phyloP scores from a whole-genome alignment of 176 grass and related monocot genomes.

The Zea luxurians region DNA sequence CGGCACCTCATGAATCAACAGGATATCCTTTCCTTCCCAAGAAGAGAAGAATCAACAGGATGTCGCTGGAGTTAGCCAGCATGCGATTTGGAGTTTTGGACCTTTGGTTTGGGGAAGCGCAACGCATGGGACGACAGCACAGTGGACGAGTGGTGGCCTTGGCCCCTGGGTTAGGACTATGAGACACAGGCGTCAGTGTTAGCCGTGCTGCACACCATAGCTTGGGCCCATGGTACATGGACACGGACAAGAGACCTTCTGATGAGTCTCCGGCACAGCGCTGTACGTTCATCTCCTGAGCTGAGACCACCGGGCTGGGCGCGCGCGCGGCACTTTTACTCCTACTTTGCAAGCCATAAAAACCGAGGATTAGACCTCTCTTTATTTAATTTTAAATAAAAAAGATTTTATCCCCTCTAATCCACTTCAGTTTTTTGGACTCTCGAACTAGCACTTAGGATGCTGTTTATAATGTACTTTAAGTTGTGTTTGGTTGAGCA shows the following conservation, averaged over 20 bases:
- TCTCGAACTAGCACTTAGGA: too few relatives aligned
- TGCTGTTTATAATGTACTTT: too few relatives aligned
- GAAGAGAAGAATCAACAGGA: neutral
- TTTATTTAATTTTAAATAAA: too few relatives aligned
- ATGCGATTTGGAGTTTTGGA: conserved; percentile 8
- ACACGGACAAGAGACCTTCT: conserved; percentile 7
- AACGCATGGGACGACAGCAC: neutral
- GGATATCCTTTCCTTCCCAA: too few relatives aligned
- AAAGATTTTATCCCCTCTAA: too few relatives aligned
- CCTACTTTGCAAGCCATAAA: too few relatives aligned
- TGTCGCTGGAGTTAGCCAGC: conserved; percentile 6
- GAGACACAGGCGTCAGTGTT: conserved; percentile 27
- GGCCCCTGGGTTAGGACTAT: neutral
- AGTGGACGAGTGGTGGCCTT: neutral
- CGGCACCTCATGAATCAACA: neutral
- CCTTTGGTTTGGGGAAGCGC: conserved; percentile 31
- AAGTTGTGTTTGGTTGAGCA: too few relatives aligned
- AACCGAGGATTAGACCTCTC: too few relatives aligned
- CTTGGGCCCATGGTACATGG: neutral
- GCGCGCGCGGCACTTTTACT: too few relatives aligned
- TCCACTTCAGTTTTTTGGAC: too few relatives aligned
- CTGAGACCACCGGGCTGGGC: neutral
- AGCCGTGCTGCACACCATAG: neutral
- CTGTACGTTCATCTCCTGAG: neutral
- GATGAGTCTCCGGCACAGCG: neutral